Percentiles rank a stretch among this genome's conserved stretches.
Conservation (phyloP, 2,329 filamentous ascomycete genomes). For the Beauveria pseudobassiana region DNA sequence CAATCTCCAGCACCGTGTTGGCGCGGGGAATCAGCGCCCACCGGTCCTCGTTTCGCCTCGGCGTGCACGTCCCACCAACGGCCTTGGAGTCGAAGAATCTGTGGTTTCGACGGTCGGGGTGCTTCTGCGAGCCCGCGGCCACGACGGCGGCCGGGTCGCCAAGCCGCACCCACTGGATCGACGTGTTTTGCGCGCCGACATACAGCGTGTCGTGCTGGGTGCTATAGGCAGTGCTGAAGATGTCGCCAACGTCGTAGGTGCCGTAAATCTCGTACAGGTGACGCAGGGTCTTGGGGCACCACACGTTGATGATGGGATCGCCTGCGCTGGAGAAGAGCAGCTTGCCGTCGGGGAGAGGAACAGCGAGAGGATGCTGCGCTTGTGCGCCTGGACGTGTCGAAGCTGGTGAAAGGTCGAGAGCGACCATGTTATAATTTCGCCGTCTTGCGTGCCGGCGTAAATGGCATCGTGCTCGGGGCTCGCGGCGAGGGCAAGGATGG, state of each 20-base stretch:
- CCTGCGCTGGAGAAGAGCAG: conserved; percentile 88
- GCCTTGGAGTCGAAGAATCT: conserved; percentile 90
- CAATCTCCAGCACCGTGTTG: conserved; percentile 65
- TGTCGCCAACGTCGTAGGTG: conserved; percentile 86
- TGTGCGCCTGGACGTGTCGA: conserved; percentile 76
- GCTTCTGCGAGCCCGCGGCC: conserved; percentile 55
- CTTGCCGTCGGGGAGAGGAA: conserved; percentile 65
- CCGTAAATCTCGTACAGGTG: conserved; percentile 87
- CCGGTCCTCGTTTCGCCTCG: conserved; percentile 57
- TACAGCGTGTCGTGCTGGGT: conserved; percentile 73
- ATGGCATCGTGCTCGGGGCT: conserved; percentile 71
- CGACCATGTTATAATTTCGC: conserved; percentile 88
- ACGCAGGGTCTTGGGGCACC: conserved; percentile 70
- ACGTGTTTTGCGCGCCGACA: conserved; percentile 88
- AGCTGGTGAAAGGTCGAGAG: conserved; percentile 80
- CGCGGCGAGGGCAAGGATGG: conserved; percentile 75
- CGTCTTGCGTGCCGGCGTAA: conserved; percentile 87
- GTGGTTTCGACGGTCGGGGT: conserved; percentile 71
- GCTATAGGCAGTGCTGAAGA: conserved; percentile 93
- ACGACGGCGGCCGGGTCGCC: conserved; percentile 54
- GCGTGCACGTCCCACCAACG: conserved; percentile 64
- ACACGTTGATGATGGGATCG: conserved; percentile 90
- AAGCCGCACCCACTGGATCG: conserved; percentile 85
- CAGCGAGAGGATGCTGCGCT: conserved; percentile 81
- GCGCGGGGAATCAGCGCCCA: conserved; percentile 47